Base-by-base conservation (phyloP, 2,329 filamentous ascomycete genomes). In the Exophiala viscosa region DNA sequence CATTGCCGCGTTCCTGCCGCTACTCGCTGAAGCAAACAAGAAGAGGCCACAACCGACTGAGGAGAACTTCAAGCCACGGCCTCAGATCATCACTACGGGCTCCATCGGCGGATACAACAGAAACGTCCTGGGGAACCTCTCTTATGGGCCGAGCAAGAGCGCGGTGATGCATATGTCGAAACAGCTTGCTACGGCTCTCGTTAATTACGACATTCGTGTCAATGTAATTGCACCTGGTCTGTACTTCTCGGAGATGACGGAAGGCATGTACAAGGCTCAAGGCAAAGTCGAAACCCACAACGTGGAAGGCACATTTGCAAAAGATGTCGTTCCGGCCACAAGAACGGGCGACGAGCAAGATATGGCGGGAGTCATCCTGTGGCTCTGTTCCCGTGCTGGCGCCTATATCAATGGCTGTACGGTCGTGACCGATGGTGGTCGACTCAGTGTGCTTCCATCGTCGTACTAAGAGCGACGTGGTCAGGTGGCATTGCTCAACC, bases 351-450 rank as follows among this genome's bases (percentile, higher is more conserved):
- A 78, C 36, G 76, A 82, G 52, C 69, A 81, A 60, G 85, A 87
- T 62, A 81, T 88, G 73, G 81, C 77, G 1, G 84, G 84, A 1
- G 73, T 81, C 43, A 76, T 88, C 20, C 65, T 89, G 45, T 88
- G 83, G 71, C 72, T 88, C 64, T 81, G 80, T 3, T 82, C 81
- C 44, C 71, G 78, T 56, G 83, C 84, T 2, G 85, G 85, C 1
- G 80, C 79, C 3, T 88, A 85, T 65, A 72, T 80, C 60, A 87
- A 87, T 66, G 85, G 84, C 2, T 78, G 77, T 54, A 75, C 83
- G 13, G 69, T 86, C 42, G 68, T 86, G 6, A 73, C 81, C 0
- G 85, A 88, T 64, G 84, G 84, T 44, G 84, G 84, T 1, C 73
- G 83, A 52, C 64, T 88, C 44, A 73, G 73, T 23, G 76, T 71